Evolutionary conservation across 345 rosid species (phyloP).

Genomic region (Rhizophora apiculata): DNA sequence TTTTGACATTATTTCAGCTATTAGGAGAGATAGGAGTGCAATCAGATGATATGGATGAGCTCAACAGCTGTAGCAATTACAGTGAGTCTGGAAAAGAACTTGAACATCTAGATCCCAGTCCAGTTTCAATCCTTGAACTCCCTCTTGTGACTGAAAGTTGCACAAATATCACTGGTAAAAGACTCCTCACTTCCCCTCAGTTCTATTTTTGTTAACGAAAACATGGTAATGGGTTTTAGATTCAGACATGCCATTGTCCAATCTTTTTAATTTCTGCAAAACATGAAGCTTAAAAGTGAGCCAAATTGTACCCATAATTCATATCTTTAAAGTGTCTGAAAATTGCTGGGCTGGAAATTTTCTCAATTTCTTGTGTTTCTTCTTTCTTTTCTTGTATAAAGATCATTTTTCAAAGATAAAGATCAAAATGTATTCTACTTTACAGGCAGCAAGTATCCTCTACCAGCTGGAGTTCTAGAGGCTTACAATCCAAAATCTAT

Average conservation of each 20-base stretch:
- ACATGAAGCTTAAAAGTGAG: background rate
- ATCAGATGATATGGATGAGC: constrained; percentile 26
- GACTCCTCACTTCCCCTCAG: background rate
- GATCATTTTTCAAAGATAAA: constrained; percentile 4
- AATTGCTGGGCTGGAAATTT: background rate
- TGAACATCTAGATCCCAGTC: constrained; percentile 30
- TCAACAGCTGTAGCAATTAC: constrained; percentile 40
- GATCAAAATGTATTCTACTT: background rate
- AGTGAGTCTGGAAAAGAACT: constrained; percentile 36
- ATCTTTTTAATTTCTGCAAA: background rate
- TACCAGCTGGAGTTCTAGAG: constrained; percentile 20
- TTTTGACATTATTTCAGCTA: constrained; percentile 25
- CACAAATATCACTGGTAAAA: constrained; percentile 29
- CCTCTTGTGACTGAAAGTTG: constrained; percentile 33
- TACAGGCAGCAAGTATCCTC: constrained; percentile 29
- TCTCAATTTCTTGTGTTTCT: background rate
- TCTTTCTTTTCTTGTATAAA: background rate
- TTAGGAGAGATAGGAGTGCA: constrained; percentile 24
- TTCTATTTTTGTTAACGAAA: background rate
- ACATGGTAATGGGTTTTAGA: background rate
- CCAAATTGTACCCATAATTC: background rate
- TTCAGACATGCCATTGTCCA: background rate
- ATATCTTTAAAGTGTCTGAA: too few species aligned
- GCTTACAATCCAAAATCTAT: constrained; percentile 16
- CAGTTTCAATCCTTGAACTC: constrained; percentile 44